phyloP scores from a whole-genome alignment of 148 eudicot species.

The Suaeda aralocaspica region DNA sequence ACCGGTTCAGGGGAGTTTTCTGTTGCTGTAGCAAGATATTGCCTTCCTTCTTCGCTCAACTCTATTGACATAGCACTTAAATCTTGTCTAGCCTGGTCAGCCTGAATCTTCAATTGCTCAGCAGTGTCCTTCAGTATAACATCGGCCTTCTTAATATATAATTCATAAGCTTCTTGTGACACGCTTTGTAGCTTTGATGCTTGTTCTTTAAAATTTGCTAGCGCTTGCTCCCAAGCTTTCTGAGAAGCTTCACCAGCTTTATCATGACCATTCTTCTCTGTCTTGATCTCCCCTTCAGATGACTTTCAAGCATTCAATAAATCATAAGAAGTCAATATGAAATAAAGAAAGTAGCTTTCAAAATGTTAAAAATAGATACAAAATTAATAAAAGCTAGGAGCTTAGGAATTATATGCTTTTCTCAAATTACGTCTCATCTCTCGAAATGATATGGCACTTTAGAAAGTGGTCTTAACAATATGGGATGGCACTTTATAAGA shows the following conservation, averaged over 20 bases:
- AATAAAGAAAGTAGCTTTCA: background rate
- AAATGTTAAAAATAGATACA: background rate
- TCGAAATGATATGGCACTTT: too few species aligned
- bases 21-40: slow-evolving; percentile 56
- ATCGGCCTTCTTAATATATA: slow-evolving; percentile 66
- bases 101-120: slow-evolving; percentile 66
- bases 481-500: background rate
- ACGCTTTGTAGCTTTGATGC: slow-evolving; percentile 68
- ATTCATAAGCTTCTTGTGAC: slow-evolving; percentile 90
- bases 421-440: background rate
- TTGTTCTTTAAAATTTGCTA: slow-evolving; percentile 74
- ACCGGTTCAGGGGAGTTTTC: slow-evolving; percentile 84
- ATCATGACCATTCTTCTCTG: slow-evolving; percentile 41
- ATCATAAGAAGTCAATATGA: slow-evolving; percentile 6
- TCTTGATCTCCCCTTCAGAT: slow-evolving; percentile 44
- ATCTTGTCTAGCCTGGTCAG: slow-evolving; percentile 76
- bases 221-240: slow-evolving; percentile 73
- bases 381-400: background rate
- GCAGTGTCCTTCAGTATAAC: slow-evolving; percentile 65
- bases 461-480: too few species aligned
- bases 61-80: slow-evolving; percentile 56
- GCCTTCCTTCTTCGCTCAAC: slow-evolving; percentile 64
- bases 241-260: slow-evolving; percentile 51
- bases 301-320: slow-evolving; percentile 31
- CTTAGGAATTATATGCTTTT: background rate